Conservation (phyloP, 2,329 filamentous ascomycete genomes). For the Tolypocladium nubicola region DNA sequence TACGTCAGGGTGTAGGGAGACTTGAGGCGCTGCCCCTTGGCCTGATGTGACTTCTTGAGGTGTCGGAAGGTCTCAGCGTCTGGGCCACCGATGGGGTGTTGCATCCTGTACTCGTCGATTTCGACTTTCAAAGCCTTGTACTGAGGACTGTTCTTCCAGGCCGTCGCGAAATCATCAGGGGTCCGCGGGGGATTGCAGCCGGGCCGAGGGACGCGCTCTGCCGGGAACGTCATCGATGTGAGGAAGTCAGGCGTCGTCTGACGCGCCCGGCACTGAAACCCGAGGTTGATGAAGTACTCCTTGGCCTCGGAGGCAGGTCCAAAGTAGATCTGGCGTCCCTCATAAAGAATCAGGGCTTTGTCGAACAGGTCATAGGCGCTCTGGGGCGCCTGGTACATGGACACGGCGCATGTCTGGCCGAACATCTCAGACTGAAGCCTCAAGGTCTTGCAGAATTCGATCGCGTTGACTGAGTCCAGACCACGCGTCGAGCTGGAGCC, state of each 20-base stretch:
- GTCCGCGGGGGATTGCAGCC: slow-evolving; percentile 25
- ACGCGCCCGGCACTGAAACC: slow-evolving; percentile 43
- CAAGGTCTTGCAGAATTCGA: background rate
- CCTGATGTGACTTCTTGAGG: background rate
- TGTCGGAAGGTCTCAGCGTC: background rate
- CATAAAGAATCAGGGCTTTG: slow-evolving; percentile 51
- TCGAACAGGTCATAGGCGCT: slow-evolving; percentile 41
- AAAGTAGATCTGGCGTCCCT: slow-evolving; percentile 58
- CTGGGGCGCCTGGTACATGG: background rate
- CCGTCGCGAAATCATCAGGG: slow-evolving; percentile 25
- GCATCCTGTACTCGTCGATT: slow-evolving; percentile 18
- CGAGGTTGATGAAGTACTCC: slow-evolving; percentile 47
- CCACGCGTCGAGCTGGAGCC: background rate
- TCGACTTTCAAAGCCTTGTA: slow-evolving; percentile 9
- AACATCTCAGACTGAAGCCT: background rate
- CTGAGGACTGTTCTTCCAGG: slow-evolving; percentile 20
- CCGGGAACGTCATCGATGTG: slow-evolving; percentile 35
- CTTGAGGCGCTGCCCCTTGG: background rate
- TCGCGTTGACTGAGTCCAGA: background rate
- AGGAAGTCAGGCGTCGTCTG: slow-evolving; percentile 54
- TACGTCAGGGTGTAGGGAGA: background rate
- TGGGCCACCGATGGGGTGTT: background rate
- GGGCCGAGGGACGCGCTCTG: slow-evolving; percentile 19
- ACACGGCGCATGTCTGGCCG: background rate
- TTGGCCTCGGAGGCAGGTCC: slow-evolving; percentile 47